Evolutionary conservation across 768 basidiomycete species (phyloP).

Genomic region (Tricholoma furcatifolium): DNA sequence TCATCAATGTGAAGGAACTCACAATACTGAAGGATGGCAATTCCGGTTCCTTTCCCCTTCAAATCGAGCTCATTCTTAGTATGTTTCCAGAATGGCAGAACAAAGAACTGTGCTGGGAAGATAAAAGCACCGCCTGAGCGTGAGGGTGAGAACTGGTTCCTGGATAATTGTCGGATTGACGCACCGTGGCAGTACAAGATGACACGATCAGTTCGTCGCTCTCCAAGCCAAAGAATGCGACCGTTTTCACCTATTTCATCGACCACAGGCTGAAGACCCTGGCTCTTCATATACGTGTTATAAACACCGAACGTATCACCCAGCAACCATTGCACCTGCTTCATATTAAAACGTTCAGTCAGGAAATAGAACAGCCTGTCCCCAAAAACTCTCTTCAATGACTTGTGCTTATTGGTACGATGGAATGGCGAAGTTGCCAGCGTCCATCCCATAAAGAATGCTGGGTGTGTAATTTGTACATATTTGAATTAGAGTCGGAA

Average conservation of each 20-base stretch:
- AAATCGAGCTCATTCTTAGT: conserved; percentile 13
- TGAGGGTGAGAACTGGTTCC: background rate
- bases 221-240: conserved; percentile 32
- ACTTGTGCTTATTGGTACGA: conserved; percentile 22
- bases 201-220: conserved; percentile 29
- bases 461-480: conserved; percentile 9
- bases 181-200: conserved; percentile 32
- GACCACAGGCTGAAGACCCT: conserved; percentile 18
- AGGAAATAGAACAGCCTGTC: conserved; percentile 19
- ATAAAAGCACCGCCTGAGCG: conserved; percentile 27
- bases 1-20: background rate
- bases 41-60: conserved; percentile 16
- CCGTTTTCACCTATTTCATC: conserved; percentile 28
- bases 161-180: background rate
- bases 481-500: background rate
- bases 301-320: conserved; percentile 24
- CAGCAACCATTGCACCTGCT: conserved; percentile 24
- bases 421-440: conserved; percentile 21
- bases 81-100: conserved; percentile 24
- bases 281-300: conserved; percentile 20
- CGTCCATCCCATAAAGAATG: conserved; percentile 20
- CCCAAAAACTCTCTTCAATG: conserved; percentile 18
- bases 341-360: conserved; percentile 10
- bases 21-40: conserved; percentile 27
- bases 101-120: conserved; percentile 19